phyloP scores from a whole-genome alignment of 2,329 filamentous ascomycete species.

The Remersonia thermophila region DNA sequence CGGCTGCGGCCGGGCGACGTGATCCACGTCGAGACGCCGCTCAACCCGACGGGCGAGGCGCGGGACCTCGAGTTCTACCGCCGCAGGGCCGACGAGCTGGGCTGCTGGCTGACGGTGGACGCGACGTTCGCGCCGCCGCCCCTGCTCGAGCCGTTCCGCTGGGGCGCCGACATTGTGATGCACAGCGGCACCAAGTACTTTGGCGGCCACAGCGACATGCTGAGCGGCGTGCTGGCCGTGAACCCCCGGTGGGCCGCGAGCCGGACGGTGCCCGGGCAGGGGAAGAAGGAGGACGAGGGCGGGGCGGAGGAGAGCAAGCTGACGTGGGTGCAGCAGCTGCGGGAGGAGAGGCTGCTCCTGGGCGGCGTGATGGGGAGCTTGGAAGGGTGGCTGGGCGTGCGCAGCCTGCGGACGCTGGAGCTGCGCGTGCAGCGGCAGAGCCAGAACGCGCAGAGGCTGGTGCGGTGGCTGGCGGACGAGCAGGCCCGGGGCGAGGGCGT shows the following conservation, averaged over 20 bases:
- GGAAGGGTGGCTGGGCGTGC: constrained; percentile 83
- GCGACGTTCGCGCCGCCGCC: constrained; percentile 88
- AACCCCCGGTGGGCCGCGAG: constrained; percentile 31
- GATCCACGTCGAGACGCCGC: constrained; percentile 82
- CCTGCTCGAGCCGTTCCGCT: constrained; percentile 70
- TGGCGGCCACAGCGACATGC: constrained; percentile 86
- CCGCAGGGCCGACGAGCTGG: constrained; percentile 54
- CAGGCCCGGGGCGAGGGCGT: constrained; percentile 22
- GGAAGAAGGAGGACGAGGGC: too few species aligned
- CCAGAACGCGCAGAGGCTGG: constrained; percentile 54
- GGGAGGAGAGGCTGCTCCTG: constrained; percentile 59
- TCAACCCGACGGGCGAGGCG: constrained; percentile 82
- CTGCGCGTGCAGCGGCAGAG: constrained; percentile 70
- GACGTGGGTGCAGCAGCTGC: constrained; percentile 47
- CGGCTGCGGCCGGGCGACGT: constrained; percentile 67
- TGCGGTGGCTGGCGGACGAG: constrained; percentile 54
- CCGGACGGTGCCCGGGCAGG: too few species aligned
- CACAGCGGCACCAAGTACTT: constrained; percentile 94
- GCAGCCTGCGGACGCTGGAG: constrained; percentile 76
- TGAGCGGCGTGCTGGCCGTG: constrained; percentile 72
- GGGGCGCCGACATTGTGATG: constrained; percentile 78
- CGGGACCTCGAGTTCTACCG: constrained; percentile 62
- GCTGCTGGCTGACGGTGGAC: constrained; percentile 73
- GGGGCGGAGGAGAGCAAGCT: too few species aligned
- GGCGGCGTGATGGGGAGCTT: constrained; percentile 79